Evolutionary conservation across 345 rosid species (phyloP), one percentile per base, ranked within the genome.

Genomic region (Theobroma cacao): DNA sequence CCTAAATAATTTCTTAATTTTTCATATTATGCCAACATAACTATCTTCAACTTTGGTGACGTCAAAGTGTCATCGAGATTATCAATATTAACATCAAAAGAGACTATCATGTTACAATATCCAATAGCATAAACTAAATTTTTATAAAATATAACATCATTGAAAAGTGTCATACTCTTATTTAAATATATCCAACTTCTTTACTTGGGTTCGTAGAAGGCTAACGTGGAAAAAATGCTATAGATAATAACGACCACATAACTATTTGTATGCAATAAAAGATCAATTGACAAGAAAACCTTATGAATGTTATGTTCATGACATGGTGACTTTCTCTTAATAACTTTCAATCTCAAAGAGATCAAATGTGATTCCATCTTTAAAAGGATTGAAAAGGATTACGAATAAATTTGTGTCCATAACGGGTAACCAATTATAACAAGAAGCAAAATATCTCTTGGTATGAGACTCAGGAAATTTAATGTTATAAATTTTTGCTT

Each of bases 81-180:
- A 7, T 15, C 52, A n/a, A n/a, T n/a, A 40, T 40, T 66, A 22
- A 66, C 8, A 66, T 41, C 52, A 0, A 66, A 41, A 84, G 84
- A 84, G 90, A 75, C 85, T 90, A 40, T 12, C 5, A 40, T 12
- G 4, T 40, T 40, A 0, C 0, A 3, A 0, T 1, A 0, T 22
- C 71, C 50, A 3, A 66, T 22, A 1, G 15, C 50, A 20, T 22
- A 66, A 5, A 66, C 52, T 10, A 66, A 41, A 24, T 4, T 41
- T 41, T 17, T 66, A 41, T 66, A 3, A 13, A 66, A 66, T 22
- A 40, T 1, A 40, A 66, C 0, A 41, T 40, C 72, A 22, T 0
- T 5, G 3, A 66, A 0, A 36, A 6, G 26, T 1, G 9, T 11
- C 3, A 5, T 1, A 12, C 6, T 15, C 3, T 24, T 2, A 1